Evolutionary conservation across 2,329 filamentous ascomycete species (phyloP).

Genomic region (Trichoderma pleuroti): DNA sequence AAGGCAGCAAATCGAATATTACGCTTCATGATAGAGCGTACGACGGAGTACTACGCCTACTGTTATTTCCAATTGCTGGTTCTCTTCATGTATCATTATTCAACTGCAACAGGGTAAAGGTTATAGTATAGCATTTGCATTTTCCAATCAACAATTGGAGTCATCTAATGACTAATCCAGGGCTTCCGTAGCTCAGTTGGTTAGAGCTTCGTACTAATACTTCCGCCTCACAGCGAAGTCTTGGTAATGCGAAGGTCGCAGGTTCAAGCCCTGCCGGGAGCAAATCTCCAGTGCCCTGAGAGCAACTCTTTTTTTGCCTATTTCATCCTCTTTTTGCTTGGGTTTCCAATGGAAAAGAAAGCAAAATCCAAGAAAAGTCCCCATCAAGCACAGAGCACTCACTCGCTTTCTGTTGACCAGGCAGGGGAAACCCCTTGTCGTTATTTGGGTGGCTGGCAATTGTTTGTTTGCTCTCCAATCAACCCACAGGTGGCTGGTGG

Average conservation of each 20-base stretch:
- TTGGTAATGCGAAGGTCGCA: slow-evolving; percentile 22
- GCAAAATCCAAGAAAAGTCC: neutral
- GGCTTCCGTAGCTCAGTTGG: slow-evolving; percentile 20
- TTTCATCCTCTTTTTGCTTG: neutral
- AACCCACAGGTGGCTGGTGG: neutral
- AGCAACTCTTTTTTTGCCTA: slow-evolving; percentile 10
- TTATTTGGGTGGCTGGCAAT: neutral
- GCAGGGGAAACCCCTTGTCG: neutral
- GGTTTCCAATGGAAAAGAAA: neutral
- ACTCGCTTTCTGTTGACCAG: neutral
- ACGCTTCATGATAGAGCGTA: too few relatives aligned
- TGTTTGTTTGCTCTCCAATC: neutral
- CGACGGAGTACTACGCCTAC: too few relatives aligned
- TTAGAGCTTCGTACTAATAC: slow-evolving; percentile 21
- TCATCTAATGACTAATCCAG: neutral
- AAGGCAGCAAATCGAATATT: too few relatives aligned
- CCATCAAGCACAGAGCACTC: neutral
- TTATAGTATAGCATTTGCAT: neutral
- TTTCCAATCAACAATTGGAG: neutral
- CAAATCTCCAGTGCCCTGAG: slow-evolving; percentile 5
- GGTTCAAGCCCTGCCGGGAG: slow-evolving; percentile 23
- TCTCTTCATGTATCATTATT: neutral
- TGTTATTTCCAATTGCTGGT: neutral
- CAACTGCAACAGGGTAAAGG: neutral
- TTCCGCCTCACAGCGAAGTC: neutral